A percentile compares a stretch with the other conserved stretches of the same genome.
Evolutionary conservation across 306 rosid species (phyloP).

Genomic region (Medicago lupulina): DNA sequence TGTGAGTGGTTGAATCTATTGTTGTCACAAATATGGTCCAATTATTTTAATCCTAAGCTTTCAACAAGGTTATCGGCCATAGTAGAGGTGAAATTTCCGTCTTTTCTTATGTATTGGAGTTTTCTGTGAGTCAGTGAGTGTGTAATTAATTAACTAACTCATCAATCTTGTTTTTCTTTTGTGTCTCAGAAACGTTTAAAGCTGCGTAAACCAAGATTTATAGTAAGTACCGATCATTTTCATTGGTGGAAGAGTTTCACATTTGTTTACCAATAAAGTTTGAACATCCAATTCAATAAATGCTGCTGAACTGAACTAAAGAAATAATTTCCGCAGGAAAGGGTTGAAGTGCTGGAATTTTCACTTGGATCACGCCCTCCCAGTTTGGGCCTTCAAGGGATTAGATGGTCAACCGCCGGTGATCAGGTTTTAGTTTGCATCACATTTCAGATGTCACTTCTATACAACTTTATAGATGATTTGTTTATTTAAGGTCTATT

Average conservation of each 20-base stretch:
- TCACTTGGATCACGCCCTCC: conserved; percentile 92
- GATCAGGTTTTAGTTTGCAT: conserved; percentile 72
- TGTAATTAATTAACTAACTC: neutral
- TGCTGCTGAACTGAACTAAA: conserved; percentile 24
- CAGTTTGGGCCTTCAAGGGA: conserved; percentile 83
- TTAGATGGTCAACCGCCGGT: conserved; percentile 75
- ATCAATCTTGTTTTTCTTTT: conserved; percentile 28
- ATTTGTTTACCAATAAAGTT: neutral
- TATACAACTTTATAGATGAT: neutral
- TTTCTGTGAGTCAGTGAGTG: neutral
- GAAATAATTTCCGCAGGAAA: conserved; percentile 62
- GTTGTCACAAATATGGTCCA: conserved; percentile 75
- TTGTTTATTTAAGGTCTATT: conserved; percentile 23
- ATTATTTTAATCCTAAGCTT: conserved; percentile 68
- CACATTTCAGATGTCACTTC: conserved; percentile 38
- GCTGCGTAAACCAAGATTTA: conserved; percentile 71
- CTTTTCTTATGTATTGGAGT: conserved; percentile 10
- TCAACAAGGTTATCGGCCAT: conserved; percentile 66
- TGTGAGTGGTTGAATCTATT: conserved; percentile 88
- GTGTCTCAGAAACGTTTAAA: conserved; percentile 74
- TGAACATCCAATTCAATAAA: conserved; percentile 7
- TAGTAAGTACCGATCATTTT: conserved; percentile 61
- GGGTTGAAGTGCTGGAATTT: conserved; percentile 72
- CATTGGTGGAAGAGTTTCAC: conserved; percentile 22
- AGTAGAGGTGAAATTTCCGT: conserved; percentile 66